Percentiles rank a stretch among this genome's conserved stretches.
These are phyloP conservation scores for Sonneratia caseolaris DNA, from an alignment of 345 rosid species.

Conservation along the genomic window DNA sequence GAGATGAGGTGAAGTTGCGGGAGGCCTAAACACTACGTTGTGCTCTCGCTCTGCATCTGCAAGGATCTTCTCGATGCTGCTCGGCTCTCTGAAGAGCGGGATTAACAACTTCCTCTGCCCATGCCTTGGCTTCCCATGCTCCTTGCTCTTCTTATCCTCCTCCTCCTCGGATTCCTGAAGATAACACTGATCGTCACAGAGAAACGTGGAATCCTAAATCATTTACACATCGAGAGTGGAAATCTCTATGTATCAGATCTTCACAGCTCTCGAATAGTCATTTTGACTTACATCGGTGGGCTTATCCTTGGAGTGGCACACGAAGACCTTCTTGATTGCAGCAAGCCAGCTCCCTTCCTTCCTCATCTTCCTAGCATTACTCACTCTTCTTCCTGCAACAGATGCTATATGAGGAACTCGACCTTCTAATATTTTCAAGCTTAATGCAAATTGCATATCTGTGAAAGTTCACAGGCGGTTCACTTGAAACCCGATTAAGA, in stretches of 20 bases:
- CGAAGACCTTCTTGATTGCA: constrained; percentile 78
- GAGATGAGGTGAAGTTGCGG: constrained; percentile 46
- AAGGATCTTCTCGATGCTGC: constrained; percentile 86
- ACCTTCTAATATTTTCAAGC: background rate
- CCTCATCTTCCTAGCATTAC: constrained; percentile 79
- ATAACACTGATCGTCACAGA: background rate
- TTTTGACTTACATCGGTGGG: constrained; percentile 44
- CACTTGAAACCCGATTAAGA: background rate
- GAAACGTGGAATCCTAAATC: background rate
- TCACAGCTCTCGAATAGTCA: background rate
- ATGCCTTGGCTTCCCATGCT: constrained; percentile 38
- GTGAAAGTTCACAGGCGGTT: background rate
- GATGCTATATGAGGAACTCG: too few species aligned
- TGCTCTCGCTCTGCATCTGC: constrained; percentile 92
- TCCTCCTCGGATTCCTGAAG: constrained; percentile 50
- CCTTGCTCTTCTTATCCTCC: constrained; percentile 72
- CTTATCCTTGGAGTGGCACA: constrained; percentile 63
- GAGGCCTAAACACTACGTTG: constrained; percentile 60
- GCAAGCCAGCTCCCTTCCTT: constrained; percentile 95
- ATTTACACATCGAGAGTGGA: background rate
- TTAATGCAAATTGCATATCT: background rate
- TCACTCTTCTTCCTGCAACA: constrained; percentile 25
- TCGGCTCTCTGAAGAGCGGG: constrained; percentile 73
- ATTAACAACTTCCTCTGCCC: constrained; percentile 76
- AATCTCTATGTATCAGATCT: background rate